Evolutionary conservation across 371 early-diverging fungal species (phyloP).

Genomic region (Coelomomyces lativittatus): DNA sequence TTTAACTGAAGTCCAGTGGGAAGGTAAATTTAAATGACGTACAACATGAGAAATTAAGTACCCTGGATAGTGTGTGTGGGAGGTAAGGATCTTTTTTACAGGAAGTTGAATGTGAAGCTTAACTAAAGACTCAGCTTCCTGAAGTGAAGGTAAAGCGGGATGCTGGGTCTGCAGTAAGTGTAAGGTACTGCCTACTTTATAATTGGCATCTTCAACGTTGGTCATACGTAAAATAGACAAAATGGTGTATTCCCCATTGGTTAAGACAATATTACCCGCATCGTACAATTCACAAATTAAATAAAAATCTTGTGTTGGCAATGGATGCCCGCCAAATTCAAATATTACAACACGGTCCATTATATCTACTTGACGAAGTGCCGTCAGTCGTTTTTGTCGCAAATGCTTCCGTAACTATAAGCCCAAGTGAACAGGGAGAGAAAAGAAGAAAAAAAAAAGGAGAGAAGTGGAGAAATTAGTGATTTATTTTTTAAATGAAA

Average conservation of each 20-base stretch:
- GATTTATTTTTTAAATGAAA: not conserved
- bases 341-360: constrained; percentile 82
- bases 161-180: no score
- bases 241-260: constrained; percentile 69
- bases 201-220: constrained; percentile 50
- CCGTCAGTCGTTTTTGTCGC: constrained; percentile 57
- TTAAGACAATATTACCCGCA: constrained; percentile 86
- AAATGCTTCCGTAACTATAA: constrained; percentile 70
- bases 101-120: no score
- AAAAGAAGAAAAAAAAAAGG: no score
- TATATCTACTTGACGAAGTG: constrained; percentile 65
- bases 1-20: no score
- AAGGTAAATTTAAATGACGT: no score
- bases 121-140: no score
- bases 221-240: constrained; percentile 70
- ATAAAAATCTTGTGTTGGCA: constrained; percentile 57
- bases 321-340: constrained; percentile 50
- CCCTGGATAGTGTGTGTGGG: no score
- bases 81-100: no score
- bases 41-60: no score
- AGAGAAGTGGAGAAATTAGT: no score
- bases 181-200: constrained; percentile 51
- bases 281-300: constrained; percentile 87
- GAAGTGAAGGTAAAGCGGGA: no score
- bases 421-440: no score